Evolutionary conservation across 495 filamentous ascomycete genomes (phyloP).

Genomic region (Aspergillus coremiiformis): DNA sequence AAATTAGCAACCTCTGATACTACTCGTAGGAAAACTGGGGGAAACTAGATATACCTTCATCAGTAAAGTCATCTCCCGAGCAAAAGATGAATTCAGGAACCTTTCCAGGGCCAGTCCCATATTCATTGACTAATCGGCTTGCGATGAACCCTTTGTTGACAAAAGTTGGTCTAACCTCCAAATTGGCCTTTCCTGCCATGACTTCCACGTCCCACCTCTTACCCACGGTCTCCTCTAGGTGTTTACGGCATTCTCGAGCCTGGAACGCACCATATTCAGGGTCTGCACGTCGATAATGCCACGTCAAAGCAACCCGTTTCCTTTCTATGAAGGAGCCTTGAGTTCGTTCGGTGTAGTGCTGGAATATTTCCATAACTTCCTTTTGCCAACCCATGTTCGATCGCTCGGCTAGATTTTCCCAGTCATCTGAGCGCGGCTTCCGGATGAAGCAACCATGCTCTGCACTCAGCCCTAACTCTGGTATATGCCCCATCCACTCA

Average conservation of each 20-base stretch:
- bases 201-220: constrained; percentile 84
- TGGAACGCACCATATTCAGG: constrained; percentile 71
- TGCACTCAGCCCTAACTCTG: constrained; percentile 77
- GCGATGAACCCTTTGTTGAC: constrained; percentile 96
- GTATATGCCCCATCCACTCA: constrained; percentile 79
- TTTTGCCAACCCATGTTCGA: constrained; percentile 85
- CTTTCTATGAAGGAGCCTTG: constrained; percentile 88
- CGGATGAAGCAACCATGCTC: constrained; percentile 95
- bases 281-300: constrained; percentile 92
- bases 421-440: constrained; percentile 60
- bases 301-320: constrained; percentile 87
- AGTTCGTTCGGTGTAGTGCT: constrained; percentile 74
- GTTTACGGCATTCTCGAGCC: constrained; percentile 66
- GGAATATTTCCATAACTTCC: constrained; percentile 71
- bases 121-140: constrained; percentile 64
- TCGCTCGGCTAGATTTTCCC: constrained; percentile 78
- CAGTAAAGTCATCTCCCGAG: constrained; percentile 89
- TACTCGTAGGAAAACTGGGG: not conserved
- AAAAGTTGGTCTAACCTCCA: constrained; percentile 91
- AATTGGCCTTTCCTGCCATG: constrained; percentile 90
- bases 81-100: constrained; percentile 77
- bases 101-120: constrained; percentile 43
- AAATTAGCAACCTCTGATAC: not conserved
- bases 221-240: constrained; percentile 64
- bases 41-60: constrained; percentile 65